A percentile compares a stretch with the other conserved stretches of the same genome.
phyloP scores from a whole-genome alignment of 2,329 filamentous ascomycete genomes.

The Fulvia fulva region DNA sequence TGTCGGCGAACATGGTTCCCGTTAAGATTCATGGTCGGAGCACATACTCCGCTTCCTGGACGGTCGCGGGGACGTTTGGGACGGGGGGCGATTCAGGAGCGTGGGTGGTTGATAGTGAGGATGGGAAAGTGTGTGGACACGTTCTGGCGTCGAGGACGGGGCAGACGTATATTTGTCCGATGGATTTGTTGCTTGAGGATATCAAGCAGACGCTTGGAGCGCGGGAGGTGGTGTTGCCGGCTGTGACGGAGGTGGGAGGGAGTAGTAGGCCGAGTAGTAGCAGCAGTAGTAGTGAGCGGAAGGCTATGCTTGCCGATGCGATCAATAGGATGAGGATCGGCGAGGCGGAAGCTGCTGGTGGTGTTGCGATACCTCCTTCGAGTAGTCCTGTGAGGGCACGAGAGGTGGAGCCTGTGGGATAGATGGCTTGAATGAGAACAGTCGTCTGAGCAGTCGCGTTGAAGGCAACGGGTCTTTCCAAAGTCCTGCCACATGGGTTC shows the following conservation, averaged over 20 bases:
- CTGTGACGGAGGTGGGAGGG: slow-evolving; percentile 39
- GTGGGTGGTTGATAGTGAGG: slow-evolving; percentile 78
- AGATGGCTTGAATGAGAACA: too few relatives aligned
- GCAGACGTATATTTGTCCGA: slow-evolving; percentile 88
- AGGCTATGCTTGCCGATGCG: slow-evolving; percentile 16
- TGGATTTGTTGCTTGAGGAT: slow-evolving; percentile 84
- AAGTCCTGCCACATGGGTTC: too few relatives aligned
- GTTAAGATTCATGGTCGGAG: slow-evolving; percentile 83
- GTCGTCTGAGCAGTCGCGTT: too few relatives aligned
- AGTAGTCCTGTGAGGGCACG: slow-evolving; percentile 10
- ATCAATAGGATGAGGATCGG: slow-evolving; percentile 19
- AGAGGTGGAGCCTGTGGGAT: slow-evolving; percentile 21
- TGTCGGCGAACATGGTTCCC: slow-evolving; percentile 72
- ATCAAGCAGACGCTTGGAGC: slow-evolving; percentile 76
- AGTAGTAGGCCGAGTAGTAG: slow-evolving; percentile 4
- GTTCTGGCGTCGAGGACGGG: slow-evolving; percentile 73
- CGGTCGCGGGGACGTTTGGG: slow-evolving; percentile 56
- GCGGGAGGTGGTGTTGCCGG: slow-evolving; percentile 65
- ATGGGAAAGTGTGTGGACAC: slow-evolving; percentile 81
- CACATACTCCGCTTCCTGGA: slow-evolving; percentile 71
- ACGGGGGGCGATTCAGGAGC: slow-evolving; percentile 89
- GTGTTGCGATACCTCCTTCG: slow-evolving; percentile 19
- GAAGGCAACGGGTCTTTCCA: too few relatives aligned
- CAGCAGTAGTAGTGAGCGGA: slow-evolving; percentile 9
- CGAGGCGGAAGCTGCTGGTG: slow-evolving; percentile 10